phyloP scores from a whole-genome alignment of 768 basidiomycete species.

The Termitomyces sp. region DNA sequence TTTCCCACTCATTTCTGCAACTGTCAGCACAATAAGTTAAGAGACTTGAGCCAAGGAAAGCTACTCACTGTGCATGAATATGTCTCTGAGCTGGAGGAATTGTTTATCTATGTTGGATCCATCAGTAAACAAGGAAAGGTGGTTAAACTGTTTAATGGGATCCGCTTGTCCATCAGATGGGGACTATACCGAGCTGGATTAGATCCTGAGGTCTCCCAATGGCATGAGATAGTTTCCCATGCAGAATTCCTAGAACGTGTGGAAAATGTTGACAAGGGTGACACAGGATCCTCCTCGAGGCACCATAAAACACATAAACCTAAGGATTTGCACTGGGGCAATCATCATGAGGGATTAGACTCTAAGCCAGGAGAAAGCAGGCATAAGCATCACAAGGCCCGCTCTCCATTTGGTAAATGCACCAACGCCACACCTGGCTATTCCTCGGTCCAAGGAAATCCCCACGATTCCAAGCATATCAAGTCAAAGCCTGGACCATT shows the following conservation, averaged over 20 bases:
- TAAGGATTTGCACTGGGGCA: no score
- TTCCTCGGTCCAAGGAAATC: no score
- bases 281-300: no score
- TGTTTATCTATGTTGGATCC: neutral
- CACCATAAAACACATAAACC: no score
- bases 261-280: neutral
- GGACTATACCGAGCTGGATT: slow-evolving; percentile 18
- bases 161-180: neutral
- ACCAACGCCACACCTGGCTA: no score
- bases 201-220: neutral
- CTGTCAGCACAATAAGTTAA: slow-evolving; percentile 13
- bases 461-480: no score
- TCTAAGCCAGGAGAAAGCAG: no score
- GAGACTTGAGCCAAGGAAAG: slow-evolving; percentile 20
- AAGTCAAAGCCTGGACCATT: no score
- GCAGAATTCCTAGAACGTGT: neutral
- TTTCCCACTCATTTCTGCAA: neutral
- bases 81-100: neutral
- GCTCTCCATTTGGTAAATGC: no score
- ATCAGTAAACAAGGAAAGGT: neutral
- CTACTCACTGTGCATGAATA: neutral
- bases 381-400: no score
- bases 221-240: neutral
- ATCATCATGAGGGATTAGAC: no score
- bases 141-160: neutral